Percentiles rank a stretch among this genome's conserved stretches.
Conservation (phyloP, 352 stramenopile species). For the Globisporangium cederbergense region DNA sequence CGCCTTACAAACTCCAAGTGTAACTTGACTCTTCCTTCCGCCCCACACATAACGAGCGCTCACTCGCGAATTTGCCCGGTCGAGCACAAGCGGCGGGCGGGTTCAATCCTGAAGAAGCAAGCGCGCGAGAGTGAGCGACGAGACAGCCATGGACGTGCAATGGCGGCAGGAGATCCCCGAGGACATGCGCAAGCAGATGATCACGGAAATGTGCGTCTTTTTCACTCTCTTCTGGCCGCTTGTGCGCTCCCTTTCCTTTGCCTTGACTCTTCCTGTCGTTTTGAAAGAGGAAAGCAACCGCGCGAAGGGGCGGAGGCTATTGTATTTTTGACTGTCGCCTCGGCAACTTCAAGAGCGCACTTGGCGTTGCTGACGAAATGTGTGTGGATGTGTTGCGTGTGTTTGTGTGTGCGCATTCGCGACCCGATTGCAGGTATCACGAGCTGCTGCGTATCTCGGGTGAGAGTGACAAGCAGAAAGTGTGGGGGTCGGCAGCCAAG, state of each 20-base stretch:
- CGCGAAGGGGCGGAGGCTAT: background rate
- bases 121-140: background rate
- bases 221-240: background rate
- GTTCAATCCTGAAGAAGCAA: background rate
- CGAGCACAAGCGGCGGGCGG: constrained; percentile 3
- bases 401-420: background rate
- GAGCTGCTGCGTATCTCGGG: constrained; percentile 80
- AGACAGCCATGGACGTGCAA: constrained; percentile 40
- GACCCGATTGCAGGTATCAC: constrained; percentile 53
- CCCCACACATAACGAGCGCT: background rate
- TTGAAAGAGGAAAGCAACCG: background rate
- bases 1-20: too few relatives aligned
- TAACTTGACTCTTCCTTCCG: background rate
- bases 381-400: background rate
- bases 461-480: constrained; percentile 81
- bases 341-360: background rate
- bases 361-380: background rate
- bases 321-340: constrained; percentile 8
- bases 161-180: constrained; percentile 80
- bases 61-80: constrained; percentile 13
- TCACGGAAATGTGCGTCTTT: constrained; percentile 76
- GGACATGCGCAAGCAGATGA: constrained; percentile 85
- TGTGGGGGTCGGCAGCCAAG: constrained; percentile 81
- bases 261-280: background rate
- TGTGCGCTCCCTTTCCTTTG: background rate